These are phyloP conservation scores for Cucumis hystrix DNA, from an alignment of 306 rosid genomes.

Conservation along the genomic window DNA sequence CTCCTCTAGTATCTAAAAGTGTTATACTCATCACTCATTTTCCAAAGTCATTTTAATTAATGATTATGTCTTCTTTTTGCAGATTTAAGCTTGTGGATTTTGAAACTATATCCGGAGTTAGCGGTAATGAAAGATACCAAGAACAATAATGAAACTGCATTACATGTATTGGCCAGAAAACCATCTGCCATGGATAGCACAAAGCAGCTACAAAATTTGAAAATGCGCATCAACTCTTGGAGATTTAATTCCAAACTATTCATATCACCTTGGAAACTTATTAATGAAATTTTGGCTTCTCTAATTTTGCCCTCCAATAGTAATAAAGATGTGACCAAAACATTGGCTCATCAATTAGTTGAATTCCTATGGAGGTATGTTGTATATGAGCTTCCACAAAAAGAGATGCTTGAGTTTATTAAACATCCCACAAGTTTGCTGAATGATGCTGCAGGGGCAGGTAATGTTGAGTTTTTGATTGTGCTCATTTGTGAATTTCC, in stretches of 20 bases:
- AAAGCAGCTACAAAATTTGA: slow-evolving; percentile 3
- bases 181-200: slow-evolving; percentile 3
- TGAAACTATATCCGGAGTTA: background rate
- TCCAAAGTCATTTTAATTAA: no score
- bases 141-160: slow-evolving; percentile 1
- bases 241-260: background rate
- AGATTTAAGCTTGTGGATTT: background rate
- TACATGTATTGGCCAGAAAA: slow-evolving; percentile 17
- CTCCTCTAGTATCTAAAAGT: no score
- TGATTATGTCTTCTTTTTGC: background rate
- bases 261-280: background rate
- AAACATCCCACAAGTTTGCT: background rate
- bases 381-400: background rate
- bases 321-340: background rate
- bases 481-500: slow-evolving; percentile 9
- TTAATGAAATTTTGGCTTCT: no score
- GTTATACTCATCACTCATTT: no score
- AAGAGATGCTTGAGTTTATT: background rate
- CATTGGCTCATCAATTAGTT: slow-evolving; percentile 12
- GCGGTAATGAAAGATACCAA: background rate
- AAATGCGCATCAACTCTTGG: slow-evolving; percentile 7
- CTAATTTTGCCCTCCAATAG: background rate
- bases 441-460: slow-evolving; percentile 11
- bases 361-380: slow-evolving; percentile 3
- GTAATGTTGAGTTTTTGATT: slow-evolving; percentile 18